Percentiles rank a stretch among this genome's conserved stretches.
Conservation (phyloP, 192 early-diverging fungal species). For the Spinellus fusiger region DNA sequence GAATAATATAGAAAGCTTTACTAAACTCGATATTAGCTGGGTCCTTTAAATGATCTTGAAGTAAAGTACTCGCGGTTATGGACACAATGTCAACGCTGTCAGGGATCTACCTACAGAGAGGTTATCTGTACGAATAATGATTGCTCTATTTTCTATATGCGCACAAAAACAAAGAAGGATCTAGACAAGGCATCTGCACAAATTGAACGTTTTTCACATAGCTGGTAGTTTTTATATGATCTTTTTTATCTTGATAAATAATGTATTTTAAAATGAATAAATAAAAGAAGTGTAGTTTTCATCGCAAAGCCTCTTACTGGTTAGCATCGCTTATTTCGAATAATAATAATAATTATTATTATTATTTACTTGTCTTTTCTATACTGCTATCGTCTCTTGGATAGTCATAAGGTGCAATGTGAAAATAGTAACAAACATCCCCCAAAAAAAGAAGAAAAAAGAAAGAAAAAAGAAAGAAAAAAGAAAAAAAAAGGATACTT, state of each 20-base stretch:
- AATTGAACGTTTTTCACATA: conserved; percentile 71
- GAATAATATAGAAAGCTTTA: no score
- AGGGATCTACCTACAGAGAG: conserved; percentile 90
- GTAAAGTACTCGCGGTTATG: conserved; percentile 80
- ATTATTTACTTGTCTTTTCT: not conserved
- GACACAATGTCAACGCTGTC: conserved; percentile 98
- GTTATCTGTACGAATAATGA: conserved; percentile 93
- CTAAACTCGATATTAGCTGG: conserved; percentile 48
- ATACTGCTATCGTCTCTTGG: not conserved
- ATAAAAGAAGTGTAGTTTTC: not conserved
- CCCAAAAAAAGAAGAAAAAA: no score
- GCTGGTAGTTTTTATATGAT: conserved; percentile 6
- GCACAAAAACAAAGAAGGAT: conserved; percentile 94
- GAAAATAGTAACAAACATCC: no score
- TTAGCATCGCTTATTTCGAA: not conserved
- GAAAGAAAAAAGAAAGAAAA: no score
- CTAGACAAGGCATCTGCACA: conserved; percentile 63
- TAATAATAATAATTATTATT: not conserved
- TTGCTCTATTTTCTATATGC: conserved; percentile 98
- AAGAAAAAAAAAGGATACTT: no score
- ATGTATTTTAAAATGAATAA: not conserved
- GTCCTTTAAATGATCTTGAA: conserved; percentile 62
- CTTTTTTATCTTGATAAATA: no score
- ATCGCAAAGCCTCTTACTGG: not conserved
- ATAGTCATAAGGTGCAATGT: no score